Evolutionary conservation across 2,329 filamentous ascomycete species (phyloP), one percentile per base, ranked within the genome.

Genomic region (Colletotrichum liaoningense): DNA sequence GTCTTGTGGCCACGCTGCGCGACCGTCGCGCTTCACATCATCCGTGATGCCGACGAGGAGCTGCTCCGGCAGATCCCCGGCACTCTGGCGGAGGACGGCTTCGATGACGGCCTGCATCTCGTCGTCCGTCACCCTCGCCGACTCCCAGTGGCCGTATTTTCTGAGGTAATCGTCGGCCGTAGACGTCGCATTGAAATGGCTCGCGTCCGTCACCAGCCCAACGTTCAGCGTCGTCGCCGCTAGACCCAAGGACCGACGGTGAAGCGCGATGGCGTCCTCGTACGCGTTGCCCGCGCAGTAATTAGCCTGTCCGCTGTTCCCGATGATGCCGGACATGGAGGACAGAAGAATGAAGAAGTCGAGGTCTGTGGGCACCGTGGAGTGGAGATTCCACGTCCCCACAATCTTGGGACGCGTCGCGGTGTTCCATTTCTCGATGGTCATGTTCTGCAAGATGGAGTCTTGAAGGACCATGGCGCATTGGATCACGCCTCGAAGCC

Each of bases 181-280:
- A 6, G 35, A 38, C 35, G 35, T 38, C 5, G 35, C 35, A 38
- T 38, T 38, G 35, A 38, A 86, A 79, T 90, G 90, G 26, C 68
- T 74, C 5, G 74, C 75, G 52, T 76, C 75, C 9, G 73, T 71
- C 11, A 76, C 46, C 6, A 76, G 65, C 9, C 72, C 72, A 22
- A 72, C 46, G 26, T 72, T 55, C 6, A 74, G 42, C 4, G 57
- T 58, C 6, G 22, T 42, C 16, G 56, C 69, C 8, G 63, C 30
- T 5, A 57, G n/a, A 3, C 69, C 56, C 14, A 62, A 38, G 33
- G 46, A 46, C 1, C 57, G 56, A 5, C 69, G 73, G 33, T 69
- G 59, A 19, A 74, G 74, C 16, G 74, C 72, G 2, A 77, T 46
- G 6, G 72, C 72, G 59, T 77, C 76, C 38, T 74, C 69, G 60